A percentile compares a stretch with the other conserved stretches of the same genome.
These are phyloP conservation scores for Heliamphora exappendiculata DNA, from an alignment of 148 eudicot genomes.

Conservation along the genomic window DNA sequence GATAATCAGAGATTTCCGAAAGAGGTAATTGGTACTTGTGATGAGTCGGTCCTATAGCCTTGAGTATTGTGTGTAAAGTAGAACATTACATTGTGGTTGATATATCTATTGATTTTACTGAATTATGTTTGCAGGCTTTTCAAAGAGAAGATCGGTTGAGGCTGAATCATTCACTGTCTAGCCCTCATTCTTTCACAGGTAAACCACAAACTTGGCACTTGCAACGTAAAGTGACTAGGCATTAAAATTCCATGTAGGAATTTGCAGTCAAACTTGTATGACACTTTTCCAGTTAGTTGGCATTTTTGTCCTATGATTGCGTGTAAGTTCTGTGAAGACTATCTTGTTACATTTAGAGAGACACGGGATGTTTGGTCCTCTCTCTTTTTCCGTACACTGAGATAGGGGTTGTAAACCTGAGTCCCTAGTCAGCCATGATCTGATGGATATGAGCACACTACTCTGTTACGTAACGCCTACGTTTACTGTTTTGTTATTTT, in stretches of 20 bases:
- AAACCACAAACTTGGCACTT: conserved; percentile 6
- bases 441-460: no score
- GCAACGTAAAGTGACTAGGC: no score
- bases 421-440: no score
- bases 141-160: conserved; percentile 62
- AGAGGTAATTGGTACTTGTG: conserved; percentile 50
- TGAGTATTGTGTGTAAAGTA: not conserved
- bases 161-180: conserved; percentile 35
- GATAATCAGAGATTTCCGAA: conserved; percentile 60
- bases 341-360: not conserved
- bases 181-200: conserved; percentile 59
- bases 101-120: conserved; percentile 3
- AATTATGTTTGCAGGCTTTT: conserved; percentile 41
- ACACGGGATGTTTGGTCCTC: not conserved
- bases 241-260: no score
- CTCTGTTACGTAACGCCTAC: no score
- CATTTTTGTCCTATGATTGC: no score
- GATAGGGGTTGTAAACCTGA: no score
- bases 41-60: not conserved
- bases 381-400: no score
- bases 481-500: no score
- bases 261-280: no score
- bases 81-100: not conserved
- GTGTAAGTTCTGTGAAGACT: no score
- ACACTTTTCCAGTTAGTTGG: no score